Percentiles rank a stretch among this genome's conserved stretches.
Evolutionary conservation across 805 yeast species (phyloP).

Genomic region (Starmerella floricola): DNA sequence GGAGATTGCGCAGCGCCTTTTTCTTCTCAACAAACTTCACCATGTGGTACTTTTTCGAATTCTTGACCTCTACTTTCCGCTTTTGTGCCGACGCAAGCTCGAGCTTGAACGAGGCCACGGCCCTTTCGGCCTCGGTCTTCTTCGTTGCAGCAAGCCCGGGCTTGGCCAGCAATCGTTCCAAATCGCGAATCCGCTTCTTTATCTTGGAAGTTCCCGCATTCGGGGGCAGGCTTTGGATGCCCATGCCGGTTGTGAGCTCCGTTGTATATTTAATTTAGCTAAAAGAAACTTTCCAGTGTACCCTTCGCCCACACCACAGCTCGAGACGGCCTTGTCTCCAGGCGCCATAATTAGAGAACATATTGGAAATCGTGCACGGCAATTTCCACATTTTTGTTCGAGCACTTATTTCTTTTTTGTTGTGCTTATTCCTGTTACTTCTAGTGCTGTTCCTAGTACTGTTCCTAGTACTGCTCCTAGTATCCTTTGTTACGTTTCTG

Average conservation of each 20-base stretch:
- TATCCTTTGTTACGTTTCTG: too few relatives aligned
- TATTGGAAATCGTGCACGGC: too few relatives aligned
- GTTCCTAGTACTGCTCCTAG: too few relatives aligned
- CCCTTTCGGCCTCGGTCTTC: conserved; percentile 44
- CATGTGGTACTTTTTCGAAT: conserved; percentile 75
- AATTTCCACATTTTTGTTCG: too few relatives aligned
- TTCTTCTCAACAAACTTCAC: conserved; percentile 82
- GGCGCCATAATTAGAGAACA: too few relatives aligned
- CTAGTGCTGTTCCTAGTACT: too few relatives aligned
- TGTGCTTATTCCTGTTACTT: too few relatives aligned
- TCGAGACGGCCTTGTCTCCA: too few relatives aligned
- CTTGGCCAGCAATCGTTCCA: conserved; percentile 54
- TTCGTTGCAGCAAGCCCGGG: conserved; percentile 49
- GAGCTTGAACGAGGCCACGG: conserved; percentile 47
- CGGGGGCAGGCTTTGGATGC: conserved; percentile 22
- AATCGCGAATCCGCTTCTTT: conserved; percentile 77
- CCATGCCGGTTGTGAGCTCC: conserved; percentile 17
- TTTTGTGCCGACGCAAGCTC: conserved; percentile 43
- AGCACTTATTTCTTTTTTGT: too few relatives aligned
- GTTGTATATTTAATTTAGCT: conserved; percentile 1
- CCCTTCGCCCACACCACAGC: too few relatives aligned
- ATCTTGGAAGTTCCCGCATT: conserved; percentile 35
- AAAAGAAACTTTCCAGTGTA: not conserved
- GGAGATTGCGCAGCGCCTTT: conserved; percentile 65
- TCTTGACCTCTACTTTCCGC: conserved; percentile 37